Base-by-base conservation (phyloP, 352 stramenopile genomes). In the Globisporangium emineosum region DNA sequence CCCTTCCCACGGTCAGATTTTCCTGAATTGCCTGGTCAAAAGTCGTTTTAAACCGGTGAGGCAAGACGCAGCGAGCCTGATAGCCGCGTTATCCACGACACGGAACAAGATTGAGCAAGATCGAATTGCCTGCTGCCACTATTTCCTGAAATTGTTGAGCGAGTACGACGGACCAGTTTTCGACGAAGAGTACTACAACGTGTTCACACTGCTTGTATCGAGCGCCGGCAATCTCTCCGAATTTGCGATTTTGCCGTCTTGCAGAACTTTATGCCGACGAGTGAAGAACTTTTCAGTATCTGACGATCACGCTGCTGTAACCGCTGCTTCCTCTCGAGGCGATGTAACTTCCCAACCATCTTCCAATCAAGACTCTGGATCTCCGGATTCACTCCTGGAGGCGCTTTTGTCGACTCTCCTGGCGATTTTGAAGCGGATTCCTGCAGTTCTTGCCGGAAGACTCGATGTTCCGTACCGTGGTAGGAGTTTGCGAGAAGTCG, bases 111-210 rank as follows among this genome's bases (percentile, higher is more conserved):
- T 67, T 23, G 57, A 75, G 54, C 73, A 77, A 32, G 79, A 88
- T 42, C 77, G 77, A 49, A 59, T 77, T 25, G 68, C 63, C 17
- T 89, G 73, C 57, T 79, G 68, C 52, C 68, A 72, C 42, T 81
- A 77, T 49, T 88, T 80, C n/a, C 56, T 90, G 17, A 64, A 67
- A 23, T 53, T 87, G 43, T 55, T 90, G 23, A 78, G 79, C n/a
- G 72, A 73, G 2, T 90, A 80, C 52, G 69, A 72, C 42, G 72
- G 70, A 2, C 29, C 67, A 47, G 73, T 87, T 23, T 66, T 33
- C 47, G 62, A 81, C 30, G 72, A 83, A 62, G 81, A 90, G 64
- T 90, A 88, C 66, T 90, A 85, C 57, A 77, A 77, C 50, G 75
- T 87, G 42, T 87, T 82, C 55, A 82, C 74, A 32, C 58, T 88